Conservation (phyloP, 106 monocot genomes). For the Narthecium ossifragum region DNA sequence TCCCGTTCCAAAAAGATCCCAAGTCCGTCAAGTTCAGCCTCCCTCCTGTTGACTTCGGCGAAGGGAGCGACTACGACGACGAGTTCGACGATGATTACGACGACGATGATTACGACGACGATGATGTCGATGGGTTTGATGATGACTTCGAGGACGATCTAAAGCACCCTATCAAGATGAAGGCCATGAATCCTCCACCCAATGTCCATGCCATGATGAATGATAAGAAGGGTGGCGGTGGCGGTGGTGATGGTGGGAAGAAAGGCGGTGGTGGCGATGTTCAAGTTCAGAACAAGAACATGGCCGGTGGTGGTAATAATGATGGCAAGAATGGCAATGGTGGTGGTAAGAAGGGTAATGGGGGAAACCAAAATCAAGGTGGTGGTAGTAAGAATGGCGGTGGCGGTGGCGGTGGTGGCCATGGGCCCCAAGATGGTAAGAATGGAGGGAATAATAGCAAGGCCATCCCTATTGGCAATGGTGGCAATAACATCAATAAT, state of each 20-base stretch:
- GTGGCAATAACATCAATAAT: not conserved
- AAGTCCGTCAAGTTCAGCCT: conserved; percentile 34
- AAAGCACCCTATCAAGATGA: conserved; percentile 25
- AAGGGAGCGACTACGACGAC: conserved; percentile 13
- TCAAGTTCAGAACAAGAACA: not conserved
- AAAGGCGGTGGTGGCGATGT: conserved; percentile 19
- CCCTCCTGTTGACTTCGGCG: conserved; percentile 22
- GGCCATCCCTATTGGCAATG: not conserved
- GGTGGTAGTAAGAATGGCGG: conserved; percentile 1
- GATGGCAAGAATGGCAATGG: conserved; percentile 6
- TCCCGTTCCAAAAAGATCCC: conserved; percentile 23
- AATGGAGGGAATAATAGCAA: conserved; percentile 6
- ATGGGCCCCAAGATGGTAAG: conserved; percentile 7
- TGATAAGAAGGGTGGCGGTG: conserved; percentile 4
- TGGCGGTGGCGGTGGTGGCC: not conserved
- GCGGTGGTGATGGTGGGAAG: not conserved
- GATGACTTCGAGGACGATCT: conserved; percentile 36
- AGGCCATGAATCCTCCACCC: conserved; percentile 14
- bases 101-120: conserved; percentile 20
- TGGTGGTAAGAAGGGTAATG: conserved; percentile 11
- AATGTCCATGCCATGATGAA: not conserved
- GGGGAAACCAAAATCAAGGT: not conserved
- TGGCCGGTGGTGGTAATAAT: conserved; percentile 10
- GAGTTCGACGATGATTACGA: conserved; percentile 29
- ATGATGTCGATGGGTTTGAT: conserved; percentile 1